Evolutionary conservation across 495 filamentous ascomycete genomes (phyloP).

Genomic region (Cryomyces minteri): DNA sequence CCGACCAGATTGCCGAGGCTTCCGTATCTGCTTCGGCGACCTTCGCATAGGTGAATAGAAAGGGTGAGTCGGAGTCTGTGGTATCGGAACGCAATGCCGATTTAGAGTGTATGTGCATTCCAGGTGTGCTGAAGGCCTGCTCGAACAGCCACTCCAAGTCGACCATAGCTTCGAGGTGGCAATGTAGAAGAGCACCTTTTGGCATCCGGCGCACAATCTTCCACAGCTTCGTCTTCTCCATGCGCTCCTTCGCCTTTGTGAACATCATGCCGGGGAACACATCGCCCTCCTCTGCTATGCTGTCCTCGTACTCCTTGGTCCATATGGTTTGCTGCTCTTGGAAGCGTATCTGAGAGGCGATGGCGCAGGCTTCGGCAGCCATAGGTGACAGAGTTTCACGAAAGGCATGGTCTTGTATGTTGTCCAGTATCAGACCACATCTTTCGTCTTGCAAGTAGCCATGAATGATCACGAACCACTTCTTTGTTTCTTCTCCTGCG

Average conservation of each 20-base stretch:
- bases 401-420: constrained; percentile 38
- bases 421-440: constrained; percentile 24
- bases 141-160: constrained; percentile 63
- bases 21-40: constrained; percentile 3
- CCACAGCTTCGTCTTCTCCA: constrained; percentile 74
- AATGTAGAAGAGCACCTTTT: constrained; percentile 78
- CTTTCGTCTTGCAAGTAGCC: constrained; percentile 3
- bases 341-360: constrained; percentile 59
- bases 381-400: constrained; percentile 52
- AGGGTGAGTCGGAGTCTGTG: constrained; percentile 25
- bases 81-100: constrained; percentile 28
- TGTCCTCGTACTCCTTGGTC: constrained; percentile 49
- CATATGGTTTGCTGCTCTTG: constrained; percentile 57
- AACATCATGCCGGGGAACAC: constrained; percentile 84
- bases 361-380: constrained; percentile 53
- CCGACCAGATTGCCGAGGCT: constrained; percentile 36
- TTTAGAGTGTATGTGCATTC: constrained; percentile 49
- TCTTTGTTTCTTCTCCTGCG: constrained; percentile 60
- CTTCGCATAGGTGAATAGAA: constrained; percentile 38
- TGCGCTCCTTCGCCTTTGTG: constrained; percentile 51
- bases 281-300: constrained; percentile 29
- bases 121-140: constrained; percentile 48
- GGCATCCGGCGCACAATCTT: constrained; percentile 71
- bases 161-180: constrained; percentile 79
- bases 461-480: constrained; percentile 38